Evolutionary conservation across 2,329 filamentous ascomycete genomes (phyloP), one percentile per base, ranked within the genome.

Genomic region (Aspergillus bombycis): DNA sequence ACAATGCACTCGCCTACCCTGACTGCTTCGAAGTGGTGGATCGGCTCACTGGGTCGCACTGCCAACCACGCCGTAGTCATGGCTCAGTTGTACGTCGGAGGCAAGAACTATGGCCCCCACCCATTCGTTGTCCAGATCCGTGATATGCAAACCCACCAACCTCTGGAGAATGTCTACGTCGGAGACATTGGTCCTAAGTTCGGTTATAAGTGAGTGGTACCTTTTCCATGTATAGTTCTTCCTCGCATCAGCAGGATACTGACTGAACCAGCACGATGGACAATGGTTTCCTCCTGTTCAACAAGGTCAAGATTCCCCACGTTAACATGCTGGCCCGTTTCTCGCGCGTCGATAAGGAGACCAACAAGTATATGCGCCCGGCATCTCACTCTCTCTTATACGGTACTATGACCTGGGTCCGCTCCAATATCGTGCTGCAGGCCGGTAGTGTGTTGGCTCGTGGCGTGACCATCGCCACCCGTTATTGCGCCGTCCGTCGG

Each of bases 1-100:
- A 89, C 83, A 16, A 83, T 94, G 41, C 88, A 93, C 77, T 92
- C 89, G 0, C 91, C 91, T 11, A 83, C 87, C 65, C 82, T 93
- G 61, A 93, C 91, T 1, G 86, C 91, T 0, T 90, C 89, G 38
- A 94, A 94, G 74, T 94, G 91, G 91, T 94, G 91, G 91, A 93
- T 93, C 70, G 91, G 91, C 1, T 91, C 90, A 12, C 83, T 94
- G 4, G 91, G 91, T 58, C 85, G 89, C 70, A 89, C 89, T 3
- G 91, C 91, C 52, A 94, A 92, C 74, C 85, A 92, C 72, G 91
- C 91, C 1, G 87, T 92, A 2, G 90, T 94, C 4, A 92, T 94
- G 84, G 91, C 91, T 0, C 91, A 93, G 77, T 82, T 94, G 32
- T 85, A 89, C 65, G 84, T 93, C 65, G 80, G 82, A 64, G 90